phyloP scores from a whole-genome alignment of 805 yeast species.

The Candida koratica region DNA sequence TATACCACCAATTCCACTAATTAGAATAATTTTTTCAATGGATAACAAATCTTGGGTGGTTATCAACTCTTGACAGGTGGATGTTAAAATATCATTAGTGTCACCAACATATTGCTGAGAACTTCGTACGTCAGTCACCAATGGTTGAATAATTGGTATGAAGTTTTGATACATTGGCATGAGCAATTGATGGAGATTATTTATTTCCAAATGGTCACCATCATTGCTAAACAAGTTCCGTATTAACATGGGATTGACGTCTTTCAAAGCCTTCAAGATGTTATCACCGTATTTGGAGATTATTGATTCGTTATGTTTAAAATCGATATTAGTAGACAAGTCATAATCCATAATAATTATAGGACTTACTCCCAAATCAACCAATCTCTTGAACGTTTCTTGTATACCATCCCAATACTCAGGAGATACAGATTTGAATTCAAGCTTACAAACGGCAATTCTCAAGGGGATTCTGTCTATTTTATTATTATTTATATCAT shows the following conservation, averaged over 20 bases:
- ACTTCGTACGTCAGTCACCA: conserved; percentile 35
- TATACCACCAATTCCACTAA: conserved; percentile 85
- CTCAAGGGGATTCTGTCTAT: conserved; percentile 43
- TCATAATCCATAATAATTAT: conserved; percentile 56
- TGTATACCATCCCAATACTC: conserved; percentile 46
- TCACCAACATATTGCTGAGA: conserved; percentile 25
- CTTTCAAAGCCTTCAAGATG: conserved; percentile 23
- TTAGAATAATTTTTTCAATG: conserved; percentile 75
- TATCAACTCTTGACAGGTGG: conserved; percentile 24
- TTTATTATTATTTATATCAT: conserved; percentile 29
- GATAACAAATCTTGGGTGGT: conserved; percentile 34
- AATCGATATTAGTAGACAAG: conserved; percentile 18
- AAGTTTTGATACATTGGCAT: conserved; percentile 44
- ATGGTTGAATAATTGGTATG: conserved; percentile 66
- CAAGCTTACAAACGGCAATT: conserved; percentile 54
- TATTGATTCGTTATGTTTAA: conserved; percentile 29
- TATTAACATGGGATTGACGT: conserved; percentile 21
- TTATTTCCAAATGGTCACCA: neutral
- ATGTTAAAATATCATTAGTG: conserved; percentile 23
- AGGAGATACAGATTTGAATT: conserved; percentile 31
- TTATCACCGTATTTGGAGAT: conserved; percentile 31
- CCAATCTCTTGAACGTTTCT: conserved; percentile 51
- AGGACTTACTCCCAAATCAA: conserved; percentile 70
- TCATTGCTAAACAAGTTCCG: conserved; percentile 20
- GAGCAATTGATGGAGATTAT: conserved; percentile 25